These are phyloP conservation scores for Saccharum hybrid DNA, from an alignment of 202 grass and related monocot genomes.

Conservation along the genomic window DNA sequence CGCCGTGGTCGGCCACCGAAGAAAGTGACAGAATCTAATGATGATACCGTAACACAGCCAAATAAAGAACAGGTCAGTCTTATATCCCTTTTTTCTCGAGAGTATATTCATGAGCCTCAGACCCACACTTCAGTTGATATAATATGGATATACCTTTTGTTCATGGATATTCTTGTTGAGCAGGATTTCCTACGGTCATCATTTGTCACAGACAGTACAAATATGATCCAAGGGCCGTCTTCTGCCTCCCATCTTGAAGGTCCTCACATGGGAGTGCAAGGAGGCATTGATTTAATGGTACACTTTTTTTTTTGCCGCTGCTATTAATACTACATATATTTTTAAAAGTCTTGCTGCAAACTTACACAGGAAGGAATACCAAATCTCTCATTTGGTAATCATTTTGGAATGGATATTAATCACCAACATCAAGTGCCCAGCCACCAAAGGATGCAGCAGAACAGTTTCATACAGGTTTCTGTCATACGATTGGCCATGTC, in stretches of 20 bases:
- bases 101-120: constrained; percentile 2
- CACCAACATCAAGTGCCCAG: constrained; percentile 75
- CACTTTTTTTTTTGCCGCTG: constrained; percentile 30
- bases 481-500: not conserved
- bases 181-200: constrained; percentile 72
- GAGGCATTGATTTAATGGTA: constrained; percentile 74
- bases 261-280: constrained; percentile 60
- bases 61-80: constrained; percentile 80
- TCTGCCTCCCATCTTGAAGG: constrained; percentile 62
- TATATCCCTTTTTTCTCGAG: constrained; percentile 34
- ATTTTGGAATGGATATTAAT: constrained; percentile 81
- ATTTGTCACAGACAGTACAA: constrained; percentile 54
- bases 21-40: constrained; percentile 66
- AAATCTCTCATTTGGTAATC: constrained; percentile 80
- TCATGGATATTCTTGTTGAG: constrained; percentile 38
- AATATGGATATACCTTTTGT: constrained; percentile 26
- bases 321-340: constrained; percentile 31
- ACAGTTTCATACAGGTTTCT: constrained; percentile 73
- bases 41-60: constrained; percentile 54
- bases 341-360: constrained; percentile 41
- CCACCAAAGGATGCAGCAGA: constrained; percentile 65
- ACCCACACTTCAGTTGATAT: constrained; percentile 30
- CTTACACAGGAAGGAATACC: constrained; percentile 81
- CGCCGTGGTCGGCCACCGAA: constrained; percentile 66
- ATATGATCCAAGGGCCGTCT: constrained; percentile 59